Base-by-base conservation (phyloP, 768 basidiomycete species). In the Leccinum arenicola region DNA sequence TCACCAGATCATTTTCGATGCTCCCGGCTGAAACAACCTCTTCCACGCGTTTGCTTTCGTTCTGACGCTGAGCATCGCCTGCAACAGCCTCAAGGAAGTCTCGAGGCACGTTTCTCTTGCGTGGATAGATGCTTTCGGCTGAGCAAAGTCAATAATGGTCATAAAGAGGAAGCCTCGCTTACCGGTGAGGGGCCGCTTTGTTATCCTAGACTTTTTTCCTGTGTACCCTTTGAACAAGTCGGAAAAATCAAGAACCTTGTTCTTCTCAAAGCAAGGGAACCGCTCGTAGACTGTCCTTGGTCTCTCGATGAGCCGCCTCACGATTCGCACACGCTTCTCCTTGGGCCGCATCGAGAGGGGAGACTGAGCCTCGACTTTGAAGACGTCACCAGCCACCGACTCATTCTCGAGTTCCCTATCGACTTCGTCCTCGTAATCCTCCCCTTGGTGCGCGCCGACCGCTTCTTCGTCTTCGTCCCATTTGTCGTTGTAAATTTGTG, bases 391-490 rank as follows among this genome's bases (percentile, higher is more conserved):
- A 14, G 80, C 78, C 19, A 80, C 77, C 56, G 82, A 80, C 61
- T 80, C 86, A 59, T 86, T 86, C 61, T 87, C 84, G 57, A 90
- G 78, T 69, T 89, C 87, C 61, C 80, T 76, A 69, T 95, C 91
- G 58, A 95, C 92, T 68, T 93, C 88, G 56, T 89, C 91, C 71
- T 95, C 93, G 77, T 84, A 93, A 65, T 95, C 93, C 66, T 93
- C 82, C 23, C 91, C 91, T 64, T 90, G 84, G 29, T 88, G 91
- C 0, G 79, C 78, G 35, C 91, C 91, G 8, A 91, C 89, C 4
- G 83, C 87, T 21, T 64, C 72, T 36, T 68, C 72, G 27, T 83
- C 76, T 8, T 85, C 82, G 4, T 88, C 87, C 82, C 85, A 90
- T 62, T 82, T 84, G 57, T 91, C 88, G 55, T 74, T 88, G 74